Conservation (phyloP, 2,329 filamentous ascomycete species). For the Zalaria obscura region DNA sequence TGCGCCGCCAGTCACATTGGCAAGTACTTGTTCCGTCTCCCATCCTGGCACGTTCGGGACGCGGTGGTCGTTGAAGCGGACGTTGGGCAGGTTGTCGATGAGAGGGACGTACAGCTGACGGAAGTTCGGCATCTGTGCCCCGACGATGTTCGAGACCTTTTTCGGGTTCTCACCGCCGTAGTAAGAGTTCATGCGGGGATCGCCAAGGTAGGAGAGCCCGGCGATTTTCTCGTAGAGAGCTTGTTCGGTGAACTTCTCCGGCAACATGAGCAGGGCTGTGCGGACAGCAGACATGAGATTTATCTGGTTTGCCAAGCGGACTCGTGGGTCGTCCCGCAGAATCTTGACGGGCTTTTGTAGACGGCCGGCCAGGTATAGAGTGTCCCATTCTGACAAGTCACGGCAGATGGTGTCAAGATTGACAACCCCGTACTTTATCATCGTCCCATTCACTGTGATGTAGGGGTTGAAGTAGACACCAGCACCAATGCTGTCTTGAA, state of each 20-base stretch:
- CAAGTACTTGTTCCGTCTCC: constrained; percentile 19
- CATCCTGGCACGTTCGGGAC: constrained; percentile 30
- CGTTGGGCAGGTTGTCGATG: constrained; percentile 79
- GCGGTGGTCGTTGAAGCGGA: constrained; percentile 56
- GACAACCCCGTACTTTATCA: constrained; percentile 97
- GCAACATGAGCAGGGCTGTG: constrained; percentile 75
- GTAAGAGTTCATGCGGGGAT: constrained; percentile 68
- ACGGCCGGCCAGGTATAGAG: constrained; percentile 87
- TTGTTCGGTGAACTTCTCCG: constrained; percentile 69
- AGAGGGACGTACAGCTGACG: constrained; percentile 80
- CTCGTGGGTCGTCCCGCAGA: constrained; percentile 78
- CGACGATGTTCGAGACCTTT: constrained; percentile 90
- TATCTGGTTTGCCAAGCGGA: constrained; percentile 88
- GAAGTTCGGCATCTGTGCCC: constrained; percentile 83
- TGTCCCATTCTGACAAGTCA: constrained; percentile 85
- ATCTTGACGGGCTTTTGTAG: constrained; percentile 98
- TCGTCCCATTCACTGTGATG: constrained; percentile 81
- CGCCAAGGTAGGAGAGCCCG: constrained; percentile 83
- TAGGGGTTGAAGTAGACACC: constrained; percentile 98
- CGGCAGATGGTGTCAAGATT: constrained; percentile 79
- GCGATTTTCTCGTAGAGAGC: constrained; percentile 86
- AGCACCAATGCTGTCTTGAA: constrained; percentile 80
- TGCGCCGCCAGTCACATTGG: constrained; percentile 17
- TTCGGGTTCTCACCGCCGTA: constrained; percentile 79
- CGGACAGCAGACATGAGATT: constrained; percentile 87